Evolutionary conservation across 1,284 basidiomycete species (phyloP), one percentile per base, ranked within the genome.

Genomic region (Porogramme epimiltina): DNA sequence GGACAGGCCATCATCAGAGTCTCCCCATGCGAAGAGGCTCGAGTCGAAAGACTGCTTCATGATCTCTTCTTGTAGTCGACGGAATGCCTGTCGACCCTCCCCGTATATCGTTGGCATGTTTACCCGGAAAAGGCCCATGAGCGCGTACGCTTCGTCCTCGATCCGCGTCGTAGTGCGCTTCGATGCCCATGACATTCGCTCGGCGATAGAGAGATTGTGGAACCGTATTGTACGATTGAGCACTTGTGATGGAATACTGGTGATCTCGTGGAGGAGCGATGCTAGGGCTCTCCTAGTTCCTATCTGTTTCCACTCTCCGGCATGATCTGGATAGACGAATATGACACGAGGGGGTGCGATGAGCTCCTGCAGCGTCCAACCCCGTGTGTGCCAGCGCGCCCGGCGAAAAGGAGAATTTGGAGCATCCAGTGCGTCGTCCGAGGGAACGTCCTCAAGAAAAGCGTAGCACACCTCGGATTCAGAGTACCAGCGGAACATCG

Each of bases 71-170:
- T 43, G 42, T 19, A 43, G 42, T 19, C 42, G 42, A n/a, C n/a
- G 25, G 11, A 43, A 43, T 4, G 42, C 42, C n/a, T 26, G 24
- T 11, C 19, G 25, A 4, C 42, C 42, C 28, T 43, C 42, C 10
- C 42, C 42, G 42, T 43, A 43, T 19, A 43, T 25, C 16, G 34
- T 45, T 4, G 44, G 44, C 44, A 45, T 45, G 16, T 36, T 45
- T 22, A 45, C 38, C 23, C 38, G 34, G 44, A 45, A 45, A 24
- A 38, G 33, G 16, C 44, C 44, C 20, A 45, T 10, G 8, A 45
- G 36, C 3, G 34, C 36, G 36, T 45, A 45, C 22, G 44, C 44
- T 20, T 45, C 34, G 23, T 45, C 44, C 33, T 45, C 44, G 4
- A 38, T 34, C 15, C 44, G 33, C 2, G 44, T 37, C 9, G 44